Base-by-base conservation (phyloP, 2,329 filamentous ascomycete genomes). In the Alternaria arbusti region DNA sequence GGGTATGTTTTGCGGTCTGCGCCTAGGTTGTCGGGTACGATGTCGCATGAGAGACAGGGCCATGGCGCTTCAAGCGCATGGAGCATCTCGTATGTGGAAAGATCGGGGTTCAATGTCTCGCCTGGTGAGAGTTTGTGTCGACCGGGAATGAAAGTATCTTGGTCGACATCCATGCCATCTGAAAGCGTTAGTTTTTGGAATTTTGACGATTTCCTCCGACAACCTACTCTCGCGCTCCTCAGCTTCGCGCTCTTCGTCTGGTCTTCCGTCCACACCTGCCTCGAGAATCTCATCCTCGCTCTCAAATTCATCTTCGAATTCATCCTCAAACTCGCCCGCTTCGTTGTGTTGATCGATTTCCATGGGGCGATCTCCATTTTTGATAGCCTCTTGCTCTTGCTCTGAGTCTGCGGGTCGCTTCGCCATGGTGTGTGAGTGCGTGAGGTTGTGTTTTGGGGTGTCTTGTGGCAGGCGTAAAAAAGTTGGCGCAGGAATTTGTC, bases 1-100 rank as follows among this genome's bases (percentile, higher is more conserved):
- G 96, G 96, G 81, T 96, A 99, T n/a, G 91, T 90, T 80, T 91
- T 96, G 76, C 96, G 91, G 80, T 93, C 90, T 78, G 97, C 91
- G 70, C 96, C 96, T 17, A 99, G 87, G 56, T 86, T 86, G 82
- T 99, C 96, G 73, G 87, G 90, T 66, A 99, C 82, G 64, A 99
- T 91, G 79, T 98, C 96, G 81, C 97, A 97, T 2, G 95, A 98
- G 15, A 99, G 87, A 79, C 96, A 99, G 4, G 96, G 96, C 96
- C 96, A 99, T 1, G 94, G 94, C 8, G 94, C 94, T 80, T 91
- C 96, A 68, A 99, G 87, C 65, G 89, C 93, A 85, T 99, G 96
- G 63, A 99, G 89, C 94, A 99, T 96, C 79, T 97, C 91, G 84
- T 99, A 99, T 6, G 95, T 95, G n/a, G 92, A 93, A 63, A 92